Evolutionary conservation across 1,284 basidiomycete species (phyloP), one percentile per base, ranked within the genome.

Genomic region (Pseudomicrostroma phylloplanum): DNA sequence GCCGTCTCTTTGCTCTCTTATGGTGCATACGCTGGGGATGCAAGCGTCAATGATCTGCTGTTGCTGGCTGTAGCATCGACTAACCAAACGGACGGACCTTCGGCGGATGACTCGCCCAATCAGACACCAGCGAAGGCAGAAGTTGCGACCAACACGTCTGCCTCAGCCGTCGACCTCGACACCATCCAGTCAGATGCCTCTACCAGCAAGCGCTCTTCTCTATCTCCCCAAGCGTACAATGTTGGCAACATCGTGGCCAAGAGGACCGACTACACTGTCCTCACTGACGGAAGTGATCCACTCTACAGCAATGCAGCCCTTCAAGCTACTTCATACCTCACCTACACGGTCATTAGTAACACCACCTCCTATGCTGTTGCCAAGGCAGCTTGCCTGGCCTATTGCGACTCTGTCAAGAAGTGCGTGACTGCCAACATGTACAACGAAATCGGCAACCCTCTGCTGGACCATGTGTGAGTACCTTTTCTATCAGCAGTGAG

Each of bases 371-470:
- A n/a, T 11, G 46, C 46, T 23, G 46, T 23, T n/a, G 46, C 46
- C 46, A n/a, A 23, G n/a, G 46, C 17, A n/a, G 46, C 46, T 48
- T 48, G 46, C 46, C 46, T 48, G n/a, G 23, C 17, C 7, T 48
- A n/a, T 11, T 48, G 46, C 12, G 46, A 48, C 46, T 23, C n/a
- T 4, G 23, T 23, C 7, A n/a, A n/a, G 46, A 48, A 23, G n/a
- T 48, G 46, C 12, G 46, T 48, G 46, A 48, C 46, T n/a, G 46
- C 46, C 46, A 48, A 48, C 23, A n/a, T 48, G n/a, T 48, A 48
- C 46, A 48, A 48, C n/a, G 46, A 48, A 11, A n/a, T n/a, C 12
- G 23, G 23, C 46, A 48, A 48, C 46, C 46, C 46, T n/a, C 46
- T 48, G 46, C 46, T 48, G 17, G 46, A 48, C 46, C 23, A 48